A percentile compares a stretch with the other conserved stretches of the same genome.
Evolutionary conservation across 306 rosid genomes (phyloP).

Genomic region (Cyclanthera cordifolia): DNA sequence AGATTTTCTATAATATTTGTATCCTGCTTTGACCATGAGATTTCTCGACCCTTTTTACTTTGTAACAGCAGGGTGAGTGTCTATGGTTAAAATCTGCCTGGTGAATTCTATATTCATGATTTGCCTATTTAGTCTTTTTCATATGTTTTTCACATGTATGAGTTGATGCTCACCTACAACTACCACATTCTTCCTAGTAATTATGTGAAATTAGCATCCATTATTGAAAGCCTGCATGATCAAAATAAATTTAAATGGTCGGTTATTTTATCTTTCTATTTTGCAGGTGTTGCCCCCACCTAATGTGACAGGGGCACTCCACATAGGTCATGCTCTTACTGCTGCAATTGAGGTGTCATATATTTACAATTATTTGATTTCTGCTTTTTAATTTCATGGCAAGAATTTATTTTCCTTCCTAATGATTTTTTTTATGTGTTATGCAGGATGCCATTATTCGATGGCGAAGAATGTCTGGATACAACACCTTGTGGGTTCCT

Average conservation of each 20-base stretch:
- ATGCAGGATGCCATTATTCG: constrained; percentile 85
- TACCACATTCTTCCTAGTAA: constrained; percentile 1
- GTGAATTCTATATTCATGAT: neutral
- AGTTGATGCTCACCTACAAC: neutral
- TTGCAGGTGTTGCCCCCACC: constrained; percentile 92
- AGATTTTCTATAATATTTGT: neutral
- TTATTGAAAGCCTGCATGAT: neutral
- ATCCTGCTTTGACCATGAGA: neutral
- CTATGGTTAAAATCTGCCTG: neutral
- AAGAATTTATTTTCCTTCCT: neutral
- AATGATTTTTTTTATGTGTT: constrained; percentile 16
- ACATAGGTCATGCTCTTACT: constrained; percentile 92
- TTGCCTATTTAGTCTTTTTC: neutral
- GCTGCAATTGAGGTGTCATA: constrained; percentile 74
- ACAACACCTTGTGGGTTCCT: constrained; percentile 92
- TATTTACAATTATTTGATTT: neutral
- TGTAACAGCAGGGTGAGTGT: neutral
- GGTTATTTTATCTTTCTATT: neutral
- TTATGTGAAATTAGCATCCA: neutral
- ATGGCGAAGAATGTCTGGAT: constrained; percentile 91
- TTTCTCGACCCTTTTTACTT: neutral
- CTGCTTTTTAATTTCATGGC: neutral
- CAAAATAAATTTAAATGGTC: neutral
- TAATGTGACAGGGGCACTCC: constrained; percentile 92
- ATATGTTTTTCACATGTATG: neutral